Evolutionary conservation across 116 monocot genomes (phyloP).

Genomic region (Papilionanthe hybrid): DNA sequence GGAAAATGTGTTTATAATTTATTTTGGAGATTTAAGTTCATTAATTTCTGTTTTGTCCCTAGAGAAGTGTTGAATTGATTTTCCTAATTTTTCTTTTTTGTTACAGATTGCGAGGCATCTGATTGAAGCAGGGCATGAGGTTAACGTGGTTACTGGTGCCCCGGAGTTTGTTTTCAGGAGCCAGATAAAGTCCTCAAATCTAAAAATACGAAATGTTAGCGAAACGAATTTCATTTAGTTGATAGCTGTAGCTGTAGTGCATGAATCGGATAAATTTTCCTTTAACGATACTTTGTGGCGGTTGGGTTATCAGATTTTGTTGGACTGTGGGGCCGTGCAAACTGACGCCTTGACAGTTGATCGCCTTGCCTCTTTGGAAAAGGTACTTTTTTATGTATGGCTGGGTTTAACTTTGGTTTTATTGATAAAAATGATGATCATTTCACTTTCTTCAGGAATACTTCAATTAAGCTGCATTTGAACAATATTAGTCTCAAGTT

Average conservation of each 20-base stretch:
- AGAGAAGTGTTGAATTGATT: neutral
- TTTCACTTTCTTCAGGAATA: neutral
- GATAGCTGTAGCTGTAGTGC: neutral
- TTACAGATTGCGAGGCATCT: conserved; percentile 70
- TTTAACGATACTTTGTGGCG: neutral
- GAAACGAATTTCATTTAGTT: neutral
- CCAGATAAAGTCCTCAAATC: conserved; percentile 68
- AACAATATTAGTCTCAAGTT: neutral
- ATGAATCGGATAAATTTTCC: neutral
- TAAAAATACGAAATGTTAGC: conserved; percentile 62
- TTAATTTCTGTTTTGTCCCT: neutral
- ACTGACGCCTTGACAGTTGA: conserved; percentile 92
- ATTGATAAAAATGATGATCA: neutral
- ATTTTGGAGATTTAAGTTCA: neutral
- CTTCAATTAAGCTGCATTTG: neutral
- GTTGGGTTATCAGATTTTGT: conserved; percentile 41
- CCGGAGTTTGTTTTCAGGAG: conserved; percentile 85
- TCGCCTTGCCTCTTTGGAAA: conserved; percentile 80
- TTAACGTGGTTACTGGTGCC: conserved; percentile 72
- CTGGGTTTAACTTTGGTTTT: neutral
- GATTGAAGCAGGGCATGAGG: conserved; percentile 63
- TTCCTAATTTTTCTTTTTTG: neutral
- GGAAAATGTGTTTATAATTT: neutral
- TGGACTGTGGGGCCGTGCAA: conserved; percentile 94
- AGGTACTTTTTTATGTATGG: conserved; percentile 26